phyloP scores from a whole-genome alignment of 768 basidiomycete species.

The Leccinum boreale region DNA sequence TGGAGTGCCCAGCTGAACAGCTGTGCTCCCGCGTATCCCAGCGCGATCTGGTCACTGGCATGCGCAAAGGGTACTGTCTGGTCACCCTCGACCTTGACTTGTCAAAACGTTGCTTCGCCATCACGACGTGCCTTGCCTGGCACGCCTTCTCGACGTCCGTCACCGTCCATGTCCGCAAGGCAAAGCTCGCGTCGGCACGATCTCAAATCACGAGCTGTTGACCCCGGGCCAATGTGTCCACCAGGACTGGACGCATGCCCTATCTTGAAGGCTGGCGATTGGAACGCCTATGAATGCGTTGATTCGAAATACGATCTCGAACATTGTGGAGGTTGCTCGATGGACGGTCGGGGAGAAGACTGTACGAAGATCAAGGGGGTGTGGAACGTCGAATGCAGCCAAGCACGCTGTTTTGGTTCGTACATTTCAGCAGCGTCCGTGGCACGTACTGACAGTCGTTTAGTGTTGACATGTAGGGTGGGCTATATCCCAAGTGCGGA shows the following conservation, averaged over 20 bases:
- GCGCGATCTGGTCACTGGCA: not conserved
- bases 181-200: slow-evolving; percentile 24
- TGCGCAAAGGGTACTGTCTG: slow-evolving; percentile 48
- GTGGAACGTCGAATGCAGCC: slow-evolving; percentile 69
- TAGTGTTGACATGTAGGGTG: slow-evolving; percentile 11
- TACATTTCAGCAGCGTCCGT: not conserved
- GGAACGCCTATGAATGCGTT: slow-evolving; percentile 57
- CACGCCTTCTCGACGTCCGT: slow-evolving; percentile 26
- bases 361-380: slow-evolving; percentile 65
- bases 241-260: slow-evolving; percentile 55
- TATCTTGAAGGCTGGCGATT: slow-evolving; percentile 36
- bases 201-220: slow-evolving; percentile 33
- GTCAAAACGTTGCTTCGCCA: slow-evolving; percentile 33
- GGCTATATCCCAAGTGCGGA: slow-evolving; percentile 15
- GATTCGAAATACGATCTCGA: slow-evolving; percentile 61
- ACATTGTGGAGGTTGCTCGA: slow-evolving; percentile 74
- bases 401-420: slow-evolving; percentile 51
- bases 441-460: not conserved
- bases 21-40: slow-evolving; percentile 14
- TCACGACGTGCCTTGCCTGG: slow-evolving; percentile 4
- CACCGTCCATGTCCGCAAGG: slow-evolving; percentile 35
- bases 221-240: slow-evolving; percentile 41
- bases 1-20: slow-evolving; percentile 4
- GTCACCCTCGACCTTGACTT: slow-evolving; percentile 41
- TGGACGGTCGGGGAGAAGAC: slow-evolving; percentile 62